Base-by-base conservation (phyloP, 75 land plant species). In the Pinus albicaulis region DNA sequence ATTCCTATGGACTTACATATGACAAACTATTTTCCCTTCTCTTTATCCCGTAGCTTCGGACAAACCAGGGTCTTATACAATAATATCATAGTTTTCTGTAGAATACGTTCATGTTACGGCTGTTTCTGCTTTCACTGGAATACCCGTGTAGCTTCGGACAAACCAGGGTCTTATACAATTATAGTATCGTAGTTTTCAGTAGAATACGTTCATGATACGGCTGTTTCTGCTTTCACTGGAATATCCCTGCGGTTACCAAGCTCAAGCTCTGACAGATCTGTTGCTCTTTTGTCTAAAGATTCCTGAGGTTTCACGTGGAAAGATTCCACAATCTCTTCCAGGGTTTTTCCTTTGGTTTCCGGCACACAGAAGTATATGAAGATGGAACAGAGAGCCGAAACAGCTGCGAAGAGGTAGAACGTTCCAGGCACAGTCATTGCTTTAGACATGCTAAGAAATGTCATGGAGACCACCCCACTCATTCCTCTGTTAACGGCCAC, bases 391-490 rank as follows among this genome's bases (percentile, higher is more conserved):
- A 86, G 65, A 28, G 75, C 79, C 11, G 90, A 86, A 6, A 89
- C 41, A 1, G 57, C 72, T 1, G 91, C 74, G 26, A 93, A 93
- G 60, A 89, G 58, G 81, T 85, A 86, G 76, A 95, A 95, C 0
- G 88, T 84, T 41, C 98, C 98, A 13, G 85, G 90, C 3, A 87
- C 85, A 1, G 91, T 73, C 14, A 95, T 86, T 24, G 86, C 91
- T 7, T 63, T 19, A 3, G 87, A 73, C 11, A 94, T 71, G 38
- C 89, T 88, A 1, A 94, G 85, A 80, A 92, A 94, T n/a, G 89
- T 88, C 77, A 94, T 92, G 41, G 98, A 89, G 19, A 92, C 88
- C 19, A 89, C 55, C 3, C 98, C 95, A 74, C 98, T 94, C 55
- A 82, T 73, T 8, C 83, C 80, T 34, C 98, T 70, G 71, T 94